Evolutionary conservation across 2,329 filamentous ascomycete species (phyloP), one percentile per base, ranked within the genome.

Genomic region (Phaeophleospora eucalypticola): DNA sequence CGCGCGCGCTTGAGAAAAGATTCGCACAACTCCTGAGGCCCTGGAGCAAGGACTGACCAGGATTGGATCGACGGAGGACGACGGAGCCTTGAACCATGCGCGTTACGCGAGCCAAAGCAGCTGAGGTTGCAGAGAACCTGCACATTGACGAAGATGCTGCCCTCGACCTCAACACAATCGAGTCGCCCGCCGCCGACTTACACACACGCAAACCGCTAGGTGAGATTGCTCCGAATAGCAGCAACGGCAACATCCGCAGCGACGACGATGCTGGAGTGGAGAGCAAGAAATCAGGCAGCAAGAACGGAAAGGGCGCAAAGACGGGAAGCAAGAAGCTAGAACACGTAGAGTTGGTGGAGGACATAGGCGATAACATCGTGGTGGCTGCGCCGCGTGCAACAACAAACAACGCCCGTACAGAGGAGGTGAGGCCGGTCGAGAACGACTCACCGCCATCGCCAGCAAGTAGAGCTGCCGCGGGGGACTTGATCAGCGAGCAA

Each of bases 91-190:
- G n/a, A n/a, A n/a, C n/a, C 7, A 29, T 29, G 24, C 71, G 71
- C 62, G 62, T 73, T 51, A 74, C 71, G 45, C 68, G 71, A 48
- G 68, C 71, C 29, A 61, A 62, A 43, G 65, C 64, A 14, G 67
- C 67, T 38, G 61, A 67, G 54, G 63, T 69, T 59, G 67, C 69
- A 12, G 62, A 67, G 46, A 50, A 60, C 32, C 52, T 66, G 48
- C 67, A 70, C 41, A 58, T 69, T 44, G 59, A 65, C 58, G 59
- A 62, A 33, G 64, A 64, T 45, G 61, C 46, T 3, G 40, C 65
- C 7, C 49, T 60, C 43, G 67, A 67, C 41, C 55, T 65, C 49
- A 56, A 60, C 32, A 53, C 43, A 19, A 48, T 53, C 3, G 32
- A 53, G 43, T 46, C 40, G 51, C 52, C 7, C 39, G 9, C 45